Percentiles rank a stretch among this genome's conserved stretches.
Conservation (phyloP, 371 early-diverging fungal genomes). For the Mucor lusitanicus region DNA sequence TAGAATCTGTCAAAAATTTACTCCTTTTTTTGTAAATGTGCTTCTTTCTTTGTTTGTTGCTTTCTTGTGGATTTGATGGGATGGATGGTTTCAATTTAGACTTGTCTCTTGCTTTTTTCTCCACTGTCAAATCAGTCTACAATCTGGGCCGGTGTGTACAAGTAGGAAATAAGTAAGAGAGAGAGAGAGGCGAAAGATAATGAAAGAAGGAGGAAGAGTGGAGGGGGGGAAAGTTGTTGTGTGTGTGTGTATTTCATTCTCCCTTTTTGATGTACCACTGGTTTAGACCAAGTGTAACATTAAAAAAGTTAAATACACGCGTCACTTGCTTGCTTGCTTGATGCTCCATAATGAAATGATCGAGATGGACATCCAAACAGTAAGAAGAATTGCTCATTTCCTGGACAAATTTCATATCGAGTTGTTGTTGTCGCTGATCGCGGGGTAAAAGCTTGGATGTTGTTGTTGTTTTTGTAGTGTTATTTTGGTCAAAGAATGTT, state of each 20-base stretch:
- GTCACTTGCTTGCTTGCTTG: slow-evolving; percentile 5
- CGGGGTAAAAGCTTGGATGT: background rate
- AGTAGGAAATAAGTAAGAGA: background rate
- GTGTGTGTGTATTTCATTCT: slow-evolving; percentile 5
- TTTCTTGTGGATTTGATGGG: background rate
- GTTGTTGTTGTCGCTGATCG: background rate
- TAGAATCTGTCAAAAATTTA: slow-evolving; percentile 1
- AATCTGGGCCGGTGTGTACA: no score
- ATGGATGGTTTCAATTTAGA: background rate
- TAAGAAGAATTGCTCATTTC: background rate
- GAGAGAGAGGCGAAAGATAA: background rate
- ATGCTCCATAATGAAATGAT: background rate
- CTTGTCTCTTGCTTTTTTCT: background rate
- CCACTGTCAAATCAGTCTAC: no score
- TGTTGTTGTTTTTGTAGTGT: background rate
- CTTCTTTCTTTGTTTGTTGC: background rate
- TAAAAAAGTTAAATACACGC: slow-evolving; percentile 4
- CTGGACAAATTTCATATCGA: background rate
- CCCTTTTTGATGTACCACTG: slow-evolving; percentile 15
- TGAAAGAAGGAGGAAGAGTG: background rate
- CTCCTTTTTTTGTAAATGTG: background rate
- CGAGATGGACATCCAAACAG: background rate
- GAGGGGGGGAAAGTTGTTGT: background rate
- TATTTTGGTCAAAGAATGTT: slow-evolving; percentile 7
- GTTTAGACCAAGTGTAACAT: slow-evolving; percentile 14